phyloP scores from a whole-genome alignment of 176 grass and related monocot species.

The Avena atlantica region DNA sequence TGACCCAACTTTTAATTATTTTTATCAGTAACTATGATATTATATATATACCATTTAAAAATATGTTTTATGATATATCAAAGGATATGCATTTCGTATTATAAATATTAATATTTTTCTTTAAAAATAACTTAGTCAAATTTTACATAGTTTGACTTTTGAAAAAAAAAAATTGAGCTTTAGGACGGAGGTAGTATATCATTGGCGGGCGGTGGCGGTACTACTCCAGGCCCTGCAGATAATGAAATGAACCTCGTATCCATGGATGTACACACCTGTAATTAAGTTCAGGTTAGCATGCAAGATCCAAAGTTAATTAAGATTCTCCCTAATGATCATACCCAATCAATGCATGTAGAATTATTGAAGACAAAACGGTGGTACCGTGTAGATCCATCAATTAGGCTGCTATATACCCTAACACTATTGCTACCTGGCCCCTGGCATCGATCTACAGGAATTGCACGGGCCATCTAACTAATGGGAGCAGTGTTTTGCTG shows the following conservation, averaged over 20 bases:
- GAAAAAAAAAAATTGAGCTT: no score
- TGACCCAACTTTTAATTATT: no score
- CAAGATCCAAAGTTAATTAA: not conserved
- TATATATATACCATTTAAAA: no score
- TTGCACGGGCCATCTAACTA: conserved; percentile 36
- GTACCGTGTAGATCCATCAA: conserved; percentile 37
- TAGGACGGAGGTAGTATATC: no score
- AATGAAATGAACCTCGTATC: not conserved
- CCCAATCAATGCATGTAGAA: conserved; percentile 40
- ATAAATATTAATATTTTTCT: no score
- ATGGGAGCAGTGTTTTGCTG: conserved; percentile 34
- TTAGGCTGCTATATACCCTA: not conserved
- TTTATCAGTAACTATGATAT: no score
- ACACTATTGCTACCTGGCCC: not conserved
- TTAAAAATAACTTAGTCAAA: no score
- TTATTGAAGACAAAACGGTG: not conserved
- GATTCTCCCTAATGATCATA: not conserved
- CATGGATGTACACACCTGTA: not conserved
- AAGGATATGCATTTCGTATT: no score
- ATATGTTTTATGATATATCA: no score
- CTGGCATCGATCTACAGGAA: conserved; percentile 29
- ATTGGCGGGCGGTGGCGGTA: no score
- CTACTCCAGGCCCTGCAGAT: no score
- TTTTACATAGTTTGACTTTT: no score
- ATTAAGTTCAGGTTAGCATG: conserved; percentile 15